A percentile compares a stretch with the other conserved stretches of the same genome.
These are phyloP conservation scores for Tylopilus sp. DNA, from an alignment of 768 basidiomycete genomes.

Conservation along the genomic window DNA sequence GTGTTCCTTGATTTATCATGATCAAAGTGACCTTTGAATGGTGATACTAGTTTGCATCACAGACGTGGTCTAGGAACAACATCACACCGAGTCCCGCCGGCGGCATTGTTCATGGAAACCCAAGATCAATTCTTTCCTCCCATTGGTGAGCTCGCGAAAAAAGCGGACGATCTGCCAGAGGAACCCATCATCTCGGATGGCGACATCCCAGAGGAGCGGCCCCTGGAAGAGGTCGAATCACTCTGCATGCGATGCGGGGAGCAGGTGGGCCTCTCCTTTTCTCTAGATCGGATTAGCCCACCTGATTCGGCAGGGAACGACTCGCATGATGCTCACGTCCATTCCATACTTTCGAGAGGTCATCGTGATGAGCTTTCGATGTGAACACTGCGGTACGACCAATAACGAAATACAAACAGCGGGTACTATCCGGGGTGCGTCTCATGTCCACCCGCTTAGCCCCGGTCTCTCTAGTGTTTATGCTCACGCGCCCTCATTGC, in stretches of 20 bases:
- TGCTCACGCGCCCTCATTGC: no score
- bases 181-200: slow-evolving; percentile 28
- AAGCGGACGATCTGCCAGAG: slow-evolving; percentile 36
- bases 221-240: slow-evolving; percentile 82
- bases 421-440: slow-evolving; percentile 75
- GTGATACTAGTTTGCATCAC: no score
- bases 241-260: slow-evolving; percentile 93
- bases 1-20: no score
- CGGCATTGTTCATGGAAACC: slow-evolving; percentile 3
- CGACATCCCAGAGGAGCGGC: slow-evolving; percentile 41
- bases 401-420: slow-evolving; percentile 97
- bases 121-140: slow-evolving; percentile 47
- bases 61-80: no score
- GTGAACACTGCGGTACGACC: slow-evolving; percentile 82
- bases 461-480: no score
- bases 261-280: slow-evolving; percentile 54
- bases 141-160: slow-evolving; percentile 52
- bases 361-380: slow-evolving; percentile 94
- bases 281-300: not conserved
- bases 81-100: no score
- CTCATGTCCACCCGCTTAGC: not conserved
- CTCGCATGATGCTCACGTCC: slow-evolving; percentile 82
- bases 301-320: slow-evolving; percentile 61
- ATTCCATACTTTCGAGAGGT: slow-evolving; percentile 96
- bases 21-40: no score